A percentile compares a stretch with the other conserved stretches of the same genome.
These are phyloP conservation scores for Flammula alnicola DNA, from an alignment of 1,284 basidiomycete genomes.

Conservation along the genomic window DNA sequence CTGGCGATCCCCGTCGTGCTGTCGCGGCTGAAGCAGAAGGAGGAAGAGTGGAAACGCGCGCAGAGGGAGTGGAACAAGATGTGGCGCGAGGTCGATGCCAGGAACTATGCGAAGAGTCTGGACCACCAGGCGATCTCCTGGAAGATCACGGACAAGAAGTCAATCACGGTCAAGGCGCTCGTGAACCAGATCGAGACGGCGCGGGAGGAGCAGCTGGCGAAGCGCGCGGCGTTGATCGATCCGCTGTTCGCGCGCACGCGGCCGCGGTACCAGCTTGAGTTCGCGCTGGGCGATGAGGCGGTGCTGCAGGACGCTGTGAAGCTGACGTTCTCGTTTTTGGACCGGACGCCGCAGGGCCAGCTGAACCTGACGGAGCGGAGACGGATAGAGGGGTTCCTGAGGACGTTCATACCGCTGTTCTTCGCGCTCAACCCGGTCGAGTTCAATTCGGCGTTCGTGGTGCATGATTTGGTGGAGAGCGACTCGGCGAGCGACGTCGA, in stretches of 20 bases:
- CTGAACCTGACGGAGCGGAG: slow-evolving; percentile 77
- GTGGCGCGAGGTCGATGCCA: slow-evolving; percentile 95
- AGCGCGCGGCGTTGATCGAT: slow-evolving; percentile 77
- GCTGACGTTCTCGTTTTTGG: slow-evolving; percentile 89
- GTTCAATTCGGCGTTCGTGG: slow-evolving; percentile 72
- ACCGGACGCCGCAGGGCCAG: slow-evolving; percentile 82
- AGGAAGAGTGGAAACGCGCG: slow-evolving; percentile 99
- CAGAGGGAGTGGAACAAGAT: slow-evolving; percentile 99
- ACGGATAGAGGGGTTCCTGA: slow-evolving; percentile 84
- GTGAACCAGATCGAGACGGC: slow-evolving; percentile 90
- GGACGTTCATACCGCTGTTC: slow-evolving; percentile 78
- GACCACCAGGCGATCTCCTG: slow-evolving; percentile 94
- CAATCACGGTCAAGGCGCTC: slow-evolving; percentile 82
- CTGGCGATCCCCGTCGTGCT: slow-evolving; percentile 94
- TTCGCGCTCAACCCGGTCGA: slow-evolving; percentile 72
- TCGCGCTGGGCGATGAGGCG: slow-evolving; percentile 74
- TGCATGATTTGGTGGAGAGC: slow-evolving; percentile 49
- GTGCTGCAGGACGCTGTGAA: slow-evolving; percentile 90
- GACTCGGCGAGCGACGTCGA: slow-evolving; percentile 53
- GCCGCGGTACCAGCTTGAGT: slow-evolving; percentile 82
- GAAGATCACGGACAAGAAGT: slow-evolving; percentile 93
- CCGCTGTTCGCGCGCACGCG: slow-evolving; percentile 75
- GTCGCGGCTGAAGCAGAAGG: slow-evolving; percentile 92
- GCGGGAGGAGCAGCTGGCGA: slow-evolving; percentile 84
- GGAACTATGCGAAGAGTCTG: slow-evolving; percentile 91